Conservation (phyloP, 106 monocot species). For the Platanthera zijinensis region DNA sequence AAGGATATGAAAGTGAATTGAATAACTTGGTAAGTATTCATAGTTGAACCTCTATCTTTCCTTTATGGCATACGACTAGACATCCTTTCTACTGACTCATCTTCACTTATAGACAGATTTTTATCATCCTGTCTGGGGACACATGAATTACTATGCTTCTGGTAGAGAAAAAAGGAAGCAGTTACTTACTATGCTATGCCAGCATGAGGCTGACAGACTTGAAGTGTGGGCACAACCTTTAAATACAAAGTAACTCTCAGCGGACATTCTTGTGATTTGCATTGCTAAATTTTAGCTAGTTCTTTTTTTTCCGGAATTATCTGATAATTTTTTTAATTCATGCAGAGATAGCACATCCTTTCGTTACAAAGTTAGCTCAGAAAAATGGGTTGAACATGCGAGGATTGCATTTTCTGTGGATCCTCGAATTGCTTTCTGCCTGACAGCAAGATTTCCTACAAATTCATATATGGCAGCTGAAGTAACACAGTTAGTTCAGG, state of each 20-base stretch:
- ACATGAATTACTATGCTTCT: constrained; percentile 60
- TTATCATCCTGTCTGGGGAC: constrained; percentile 87
- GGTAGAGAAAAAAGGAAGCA: constrained; percentile 82
- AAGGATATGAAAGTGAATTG: constrained; percentile 39
- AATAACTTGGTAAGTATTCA: constrained; percentile 36
- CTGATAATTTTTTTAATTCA: constrained; percentile 6
- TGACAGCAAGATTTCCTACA: constrained; percentile 72
- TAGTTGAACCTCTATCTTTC: not conserved
- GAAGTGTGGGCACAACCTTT: constrained; percentile 97
- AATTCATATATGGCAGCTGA: constrained; percentile 57
- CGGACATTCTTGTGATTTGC: constrained; percentile 7
- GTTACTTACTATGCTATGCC: constrained; percentile 80
- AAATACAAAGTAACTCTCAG: constrained; percentile 58
- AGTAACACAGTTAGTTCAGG: constrained; percentile 85
- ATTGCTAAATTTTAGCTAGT: constrained; percentile 1
- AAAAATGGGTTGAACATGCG: constrained; percentile 92
- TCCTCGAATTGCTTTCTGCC: constrained; percentile 73
- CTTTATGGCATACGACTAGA: not conserved
- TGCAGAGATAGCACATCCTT: constrained; percentile 61
- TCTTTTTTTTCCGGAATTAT: constrained; percentile 6
- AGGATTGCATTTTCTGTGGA: constrained; percentile 95
- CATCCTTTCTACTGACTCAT: not conserved
- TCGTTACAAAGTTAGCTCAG: constrained; percentile 70
- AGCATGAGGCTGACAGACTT: constrained; percentile 94
- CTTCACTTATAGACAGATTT: constrained; percentile 39